These are phyloP conservation scores for Yamadazyma kitorensis DNA, from an alignment of 805 yeast genomes.

Conservation along the genomic window DNA sequence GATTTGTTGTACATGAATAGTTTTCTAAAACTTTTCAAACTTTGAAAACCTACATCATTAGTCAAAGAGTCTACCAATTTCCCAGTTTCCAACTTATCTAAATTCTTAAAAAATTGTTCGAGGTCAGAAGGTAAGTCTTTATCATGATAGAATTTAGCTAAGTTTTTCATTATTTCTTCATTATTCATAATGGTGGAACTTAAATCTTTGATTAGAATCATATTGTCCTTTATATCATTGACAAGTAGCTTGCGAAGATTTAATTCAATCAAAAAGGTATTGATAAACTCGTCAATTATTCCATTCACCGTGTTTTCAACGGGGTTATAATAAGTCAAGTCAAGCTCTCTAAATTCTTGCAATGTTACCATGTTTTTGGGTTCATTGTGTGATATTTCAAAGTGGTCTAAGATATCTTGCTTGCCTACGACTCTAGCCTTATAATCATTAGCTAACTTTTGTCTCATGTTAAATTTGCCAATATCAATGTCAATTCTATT, in stretches of 20 bases:
- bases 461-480: conserved; percentile 1
- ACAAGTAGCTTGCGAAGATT: conserved; percentile 22
- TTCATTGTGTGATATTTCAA: no score
- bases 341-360: no score
- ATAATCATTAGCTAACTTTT: conserved; percentile 1
- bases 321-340: conserved; percentile 10
- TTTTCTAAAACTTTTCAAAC: no score
- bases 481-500: conserved; percentile 5
- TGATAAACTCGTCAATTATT: conserved; percentile 17
- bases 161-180: background rate
- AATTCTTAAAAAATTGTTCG: no score
- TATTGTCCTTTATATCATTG: conserved; percentile 6
- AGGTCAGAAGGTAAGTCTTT: background rate
- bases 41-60: no score
- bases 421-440: background rate
- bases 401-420: no score
- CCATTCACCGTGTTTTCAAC: conserved; percentile 7
- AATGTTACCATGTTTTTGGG: no score
- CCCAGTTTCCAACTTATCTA: background rate
- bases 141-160: no score
- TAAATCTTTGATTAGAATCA: conserved; percentile 4
- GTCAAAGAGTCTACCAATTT: no score
- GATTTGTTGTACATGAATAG: conserved; percentile 21
- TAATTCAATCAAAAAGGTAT: conserved; percentile 26
- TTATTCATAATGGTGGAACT: background rate